Evolutionary conservation across 164 flowering plant species (phyloP).

Genomic region (Chloranthus sessilifolius): DNA sequence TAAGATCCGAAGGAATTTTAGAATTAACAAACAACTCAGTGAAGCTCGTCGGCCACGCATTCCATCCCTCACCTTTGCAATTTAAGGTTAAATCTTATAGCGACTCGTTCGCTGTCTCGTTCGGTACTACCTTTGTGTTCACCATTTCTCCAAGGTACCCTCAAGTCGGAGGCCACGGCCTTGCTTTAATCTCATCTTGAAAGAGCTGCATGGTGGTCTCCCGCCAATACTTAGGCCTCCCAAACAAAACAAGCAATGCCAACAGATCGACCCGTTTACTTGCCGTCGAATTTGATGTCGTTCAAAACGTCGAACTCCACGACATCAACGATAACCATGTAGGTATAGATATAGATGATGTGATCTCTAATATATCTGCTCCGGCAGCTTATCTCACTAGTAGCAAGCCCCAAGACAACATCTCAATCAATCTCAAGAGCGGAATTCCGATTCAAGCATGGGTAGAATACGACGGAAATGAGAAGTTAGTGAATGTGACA

Average conservation of each 20-base stretch:
- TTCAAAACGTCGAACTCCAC: slow-evolving; percentile 12
- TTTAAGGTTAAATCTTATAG: slow-evolving; percentile 7
- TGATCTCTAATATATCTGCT: slow-evolving; percentile 18
- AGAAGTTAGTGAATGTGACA: slow-evolving; percentile 29
- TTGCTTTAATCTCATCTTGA: slow-evolving; percentile 14
- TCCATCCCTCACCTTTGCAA: slow-evolving; percentile 14
- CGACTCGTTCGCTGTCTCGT: slow-evolving; percentile 10
- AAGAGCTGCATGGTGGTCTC: slow-evolving; percentile 4
- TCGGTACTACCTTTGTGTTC: slow-evolving; percentile 20
- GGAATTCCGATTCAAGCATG: slow-evolving; percentile 32
- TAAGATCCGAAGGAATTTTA: slow-evolving; percentile 11
- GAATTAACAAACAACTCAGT: slow-evolving; percentile 6
- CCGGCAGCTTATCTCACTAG: slow-evolving; percentile 22
- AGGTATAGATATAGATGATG: slow-evolving; percentile 36
- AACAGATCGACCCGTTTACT: slow-evolving; percentile 1
- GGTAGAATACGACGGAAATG: slow-evolving; percentile 35
- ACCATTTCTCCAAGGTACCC: slow-evolving; percentile 10
- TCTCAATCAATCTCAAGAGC: slow-evolving; percentile 14
- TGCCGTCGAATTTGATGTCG: slow-evolving; percentile 22
- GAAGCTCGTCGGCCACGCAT: slow-evolving; percentile 20
- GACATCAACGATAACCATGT: slow-evolving; percentile 41
- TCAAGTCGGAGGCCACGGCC: slow-evolving; percentile 13
- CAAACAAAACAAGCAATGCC: slow-evolving; percentile 9
- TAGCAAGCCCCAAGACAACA: slow-evolving; percentile 3
- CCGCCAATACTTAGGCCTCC: slow-evolving; percentile 16